Percentiles rank a stretch among this genome's conserved stretches.
Conservation (phyloP, 1,139 yeast genomes). For the Candida sp. region DNA sequence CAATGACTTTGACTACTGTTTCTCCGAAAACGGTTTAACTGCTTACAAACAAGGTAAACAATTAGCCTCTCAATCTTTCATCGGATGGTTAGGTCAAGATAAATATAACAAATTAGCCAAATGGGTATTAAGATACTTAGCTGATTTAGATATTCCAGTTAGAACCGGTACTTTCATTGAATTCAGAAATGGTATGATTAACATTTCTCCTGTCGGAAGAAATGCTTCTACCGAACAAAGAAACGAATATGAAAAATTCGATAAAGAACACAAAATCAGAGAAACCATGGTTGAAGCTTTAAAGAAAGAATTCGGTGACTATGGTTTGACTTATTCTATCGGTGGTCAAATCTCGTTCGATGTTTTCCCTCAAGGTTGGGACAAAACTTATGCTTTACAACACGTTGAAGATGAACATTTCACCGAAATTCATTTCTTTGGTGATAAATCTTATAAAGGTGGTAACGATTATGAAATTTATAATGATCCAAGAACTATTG, state of each 20-base stretch:
- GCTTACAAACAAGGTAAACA: slow-evolving; percentile 90
- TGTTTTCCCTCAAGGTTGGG: slow-evolving; percentile 99
- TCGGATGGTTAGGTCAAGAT: slow-evolving; percentile 93
- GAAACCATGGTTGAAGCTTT: slow-evolving; percentile 79
- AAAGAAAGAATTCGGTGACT: slow-evolving; percentile 77
- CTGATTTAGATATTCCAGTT: slow-evolving; percentile 85
- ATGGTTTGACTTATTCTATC: slow-evolving; percentile 88
- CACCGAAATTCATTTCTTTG: slow-evolving; percentile 91
- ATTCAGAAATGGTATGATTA: slow-evolving; percentile 99
- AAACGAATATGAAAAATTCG: slow-evolving; percentile 84
- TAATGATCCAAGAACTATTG: slow-evolving; percentile 86
- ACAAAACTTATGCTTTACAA: slow-evolving; percentile 94
- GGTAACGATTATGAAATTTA: slow-evolving; percentile 99
- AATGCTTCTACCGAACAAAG: slow-evolving; percentile 94
- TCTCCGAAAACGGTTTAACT: slow-evolving; percentile 96
- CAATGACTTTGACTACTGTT: slow-evolving; percentile 87
- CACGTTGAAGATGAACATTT: slow-evolving; percentile 87
- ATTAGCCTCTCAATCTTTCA: slow-evolving; percentile 90
- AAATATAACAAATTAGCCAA: slow-evolving; percentile 85
- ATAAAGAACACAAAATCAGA: slow-evolving; percentile 77
- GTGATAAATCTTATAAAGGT: slow-evolving; percentile 96
- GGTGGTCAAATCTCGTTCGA: slow-evolving; percentile 99
- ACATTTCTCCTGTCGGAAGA: slow-evolving; percentile 97
- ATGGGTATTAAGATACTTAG: slow-evolving; percentile 79
- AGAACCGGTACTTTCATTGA: slow-evolving; percentile 98